Base-by-base conservation (phyloP, 73 alveolate species). In the Tetrahymena elliotti region DNA sequence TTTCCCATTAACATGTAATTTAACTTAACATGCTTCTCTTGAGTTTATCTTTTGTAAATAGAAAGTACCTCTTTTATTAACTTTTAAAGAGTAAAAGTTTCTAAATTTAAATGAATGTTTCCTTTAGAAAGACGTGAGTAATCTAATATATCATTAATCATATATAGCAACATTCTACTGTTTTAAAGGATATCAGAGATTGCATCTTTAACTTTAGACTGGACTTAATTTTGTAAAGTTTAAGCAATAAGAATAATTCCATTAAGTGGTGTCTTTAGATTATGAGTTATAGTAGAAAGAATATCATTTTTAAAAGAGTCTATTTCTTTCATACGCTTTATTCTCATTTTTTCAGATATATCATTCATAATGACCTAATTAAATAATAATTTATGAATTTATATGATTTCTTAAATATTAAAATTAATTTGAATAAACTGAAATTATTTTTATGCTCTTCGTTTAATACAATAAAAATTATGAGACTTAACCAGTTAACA, bases 101-200 rank as follows among this genome's bases (percentile, higher is more conserved):
- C 88, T 68, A 68, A 31, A 31, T 68, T 68, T 68, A 68, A 68
- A 31, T 68, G 88, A 24, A 68, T 68, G 33, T 68, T 68, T 68
- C 88, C 88, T 31, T 68, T 94, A 10, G 83, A 31, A 4, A 94
- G 52, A 39, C 96, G 41, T 3, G 96, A 94, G 52, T 84, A 94
- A 84, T 94, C 96, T 84, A 84, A 40, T 12, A 94, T 94, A 52
- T 94, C 96, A 88, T 94, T 39, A 20, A 94, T 94, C 96, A 94
- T 94, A 47, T 84, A 94, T 27, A 94, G 95, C 94, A 94, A 52
- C 92, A 94, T 47, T 31, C 38, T 92, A 40, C 93, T 94, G 35
- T 94, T 94, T 35, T 52, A 84, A 1, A 94, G 68, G 4, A 94
- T 94, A 35, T 40, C 83, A 34, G 47, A 93, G 84, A 52, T 22